A percentile compares a stretch with the other conserved stretches of the same genome.
These are phyloP conservation scores for Candida xyloterini DNA, from an alignment of 805 yeast species.

Conservation along the genomic window DNA sequence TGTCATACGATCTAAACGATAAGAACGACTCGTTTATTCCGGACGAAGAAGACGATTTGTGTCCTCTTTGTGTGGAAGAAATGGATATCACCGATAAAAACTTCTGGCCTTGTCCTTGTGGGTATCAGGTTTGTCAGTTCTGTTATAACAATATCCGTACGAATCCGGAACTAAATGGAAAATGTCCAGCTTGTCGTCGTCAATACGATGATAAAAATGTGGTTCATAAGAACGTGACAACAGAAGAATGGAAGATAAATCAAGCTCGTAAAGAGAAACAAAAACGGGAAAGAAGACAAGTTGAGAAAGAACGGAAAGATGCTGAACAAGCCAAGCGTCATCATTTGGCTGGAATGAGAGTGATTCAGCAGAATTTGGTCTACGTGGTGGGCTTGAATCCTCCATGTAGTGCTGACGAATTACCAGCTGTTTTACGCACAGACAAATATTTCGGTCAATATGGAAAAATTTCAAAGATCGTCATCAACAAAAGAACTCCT, in stretches of 20 bases:
- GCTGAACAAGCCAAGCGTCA: slow-evolving; percentile 80
- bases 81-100: slow-evolving; percentile 95
- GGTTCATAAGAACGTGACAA: slow-evolving; percentile 75
- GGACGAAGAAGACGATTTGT: slow-evolving; percentile 77
- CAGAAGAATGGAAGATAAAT: slow-evolving; percentile 84
- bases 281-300: slow-evolving; percentile 78
- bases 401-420: slow-evolving; percentile 78
- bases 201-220: slow-evolving; percentile 90
- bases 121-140: slow-evolving; percentile 96
- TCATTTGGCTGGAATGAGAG: slow-evolving; percentile 94
- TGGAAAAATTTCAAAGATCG: slow-evolving; percentile 92
- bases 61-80: slow-evolving; percentile 97
- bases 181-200: slow-evolving; percentile 97
- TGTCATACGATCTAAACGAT: slow-evolving; percentile 22
- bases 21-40: slow-evolving; percentile 57
- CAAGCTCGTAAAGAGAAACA: slow-evolving; percentile 76
- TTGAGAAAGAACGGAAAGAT: slow-evolving; percentile 89
- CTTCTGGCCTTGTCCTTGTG: slow-evolving; percentile 99
- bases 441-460: slow-evolving; percentile 98
- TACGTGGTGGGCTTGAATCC: slow-evolving; percentile 95
- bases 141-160: slow-evolving; percentile 96
- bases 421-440: slow-evolving; percentile 75
- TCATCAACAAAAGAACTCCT: slow-evolving; percentile 76
- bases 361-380: slow-evolving; percentile 95
- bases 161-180: slow-evolving; percentile 91